phyloP scores from a whole-genome alignment of 768 basidiomycete species.

The Tulasnella sp. region DNA sequence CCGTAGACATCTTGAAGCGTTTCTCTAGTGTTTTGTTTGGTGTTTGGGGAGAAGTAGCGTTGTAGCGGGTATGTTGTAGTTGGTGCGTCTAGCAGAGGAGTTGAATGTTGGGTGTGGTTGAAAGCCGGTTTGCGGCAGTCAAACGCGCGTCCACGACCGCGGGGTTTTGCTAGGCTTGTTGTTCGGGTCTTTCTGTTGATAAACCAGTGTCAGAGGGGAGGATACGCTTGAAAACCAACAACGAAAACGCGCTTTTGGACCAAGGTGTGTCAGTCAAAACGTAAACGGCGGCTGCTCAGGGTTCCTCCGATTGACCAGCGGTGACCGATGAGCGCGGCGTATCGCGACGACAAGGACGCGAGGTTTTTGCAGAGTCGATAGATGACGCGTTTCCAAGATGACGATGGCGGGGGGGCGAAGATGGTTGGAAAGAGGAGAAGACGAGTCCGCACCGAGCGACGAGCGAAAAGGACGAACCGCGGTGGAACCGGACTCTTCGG shows the following conservation, averaged over 20 bases:
- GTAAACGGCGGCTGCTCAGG: neutral
- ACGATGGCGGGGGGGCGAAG: neutral
- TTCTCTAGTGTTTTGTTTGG: neutral
- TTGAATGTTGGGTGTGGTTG: slow-evolving; percentile 3
- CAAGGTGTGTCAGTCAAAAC: neutral
- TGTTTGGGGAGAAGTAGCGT: neutral
- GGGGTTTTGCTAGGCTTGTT: neutral
- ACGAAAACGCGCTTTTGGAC: neutral
- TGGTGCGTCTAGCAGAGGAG: slow-evolving; percentile 5
- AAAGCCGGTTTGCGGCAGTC: slow-evolving; percentile 4
- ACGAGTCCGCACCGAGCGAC: neutral
- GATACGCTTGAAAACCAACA: neutral
- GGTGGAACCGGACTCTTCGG: neutral
- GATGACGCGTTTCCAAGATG: neutral
- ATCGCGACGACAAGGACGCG: neutral
- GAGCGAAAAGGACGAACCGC: neutral
- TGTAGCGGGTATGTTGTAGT: neutral
- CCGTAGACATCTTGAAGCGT: neutral
- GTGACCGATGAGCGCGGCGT: neutral
- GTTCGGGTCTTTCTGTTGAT: neutral
- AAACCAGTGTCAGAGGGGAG: neutral
- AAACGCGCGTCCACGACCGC: neutral
- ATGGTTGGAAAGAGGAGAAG: neutral
- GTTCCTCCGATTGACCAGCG: neutral
- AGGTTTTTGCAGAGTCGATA: neutral